Evolutionary conservation across 495 filamentous ascomycete genomes (phyloP), one percentile per base, ranked within the genome.

Genomic region (Penicillium goetzii): DNA sequence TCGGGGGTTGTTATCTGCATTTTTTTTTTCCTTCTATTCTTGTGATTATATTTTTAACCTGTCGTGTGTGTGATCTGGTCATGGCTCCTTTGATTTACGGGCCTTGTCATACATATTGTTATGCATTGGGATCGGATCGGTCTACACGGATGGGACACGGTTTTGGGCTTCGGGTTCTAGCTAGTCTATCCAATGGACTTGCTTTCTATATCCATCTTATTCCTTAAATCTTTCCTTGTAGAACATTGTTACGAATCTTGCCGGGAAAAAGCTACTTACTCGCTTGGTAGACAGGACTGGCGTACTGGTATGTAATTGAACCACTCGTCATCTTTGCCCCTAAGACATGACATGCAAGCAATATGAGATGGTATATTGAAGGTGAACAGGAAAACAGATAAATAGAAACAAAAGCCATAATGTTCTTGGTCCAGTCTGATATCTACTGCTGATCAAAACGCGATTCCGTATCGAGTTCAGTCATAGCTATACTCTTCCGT

Each of bases 51-150:
- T 28, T 7, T 17, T 15, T 49, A 14, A 23, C 47, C 25, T 41
- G 15, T n/a, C 33, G 40, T 43, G 40, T 47, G 38, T 47, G 17
- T 59, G 21, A 47, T 21, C n/a, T 26, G 38, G 58, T 53, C 36
- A 32, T 28, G 19, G 36, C 43, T 61, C 21, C 58, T 60, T 58
- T 53, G 41, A 26, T 60, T 40, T 21, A 57, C 17, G 41, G 58
- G 49, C 59, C 50, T 67, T 55, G 60, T 57, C 50, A 56, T 58
- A 64, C 59, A 62, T 55, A 34, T 63, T 63, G 23, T 64, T 53
- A 49, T 68, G 65, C 68, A 67, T 70, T 68, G 68, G 21, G 38
- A 28, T 57, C 14, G 65, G 65, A 70, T 65, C 61, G 65, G 68
- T 65, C 49, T 68, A 70, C 56, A 70, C 53, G 68, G 68, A 59